Conservation (phyloP, 2,329 filamentous ascomycete genomes). For the Clonostachys solani region DNA sequence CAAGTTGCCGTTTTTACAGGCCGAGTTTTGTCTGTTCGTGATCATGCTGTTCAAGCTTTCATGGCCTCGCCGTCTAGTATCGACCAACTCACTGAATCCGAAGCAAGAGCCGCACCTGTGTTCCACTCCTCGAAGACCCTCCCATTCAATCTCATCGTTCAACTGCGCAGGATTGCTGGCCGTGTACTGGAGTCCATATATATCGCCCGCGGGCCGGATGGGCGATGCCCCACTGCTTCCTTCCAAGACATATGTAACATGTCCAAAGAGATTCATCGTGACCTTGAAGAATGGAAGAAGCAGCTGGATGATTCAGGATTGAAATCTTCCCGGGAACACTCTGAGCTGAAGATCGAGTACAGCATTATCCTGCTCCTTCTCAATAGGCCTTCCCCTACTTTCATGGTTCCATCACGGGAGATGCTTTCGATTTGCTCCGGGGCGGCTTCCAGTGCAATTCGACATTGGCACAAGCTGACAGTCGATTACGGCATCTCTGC, state of each 20-base stretch:
- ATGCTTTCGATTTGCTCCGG: slow-evolving; percentile 13
- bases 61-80: slow-evolving; percentile 4
- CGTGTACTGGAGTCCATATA: slow-evolving; percentile 16
- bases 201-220: slow-evolving; percentile 12
- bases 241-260: slow-evolving; percentile 13
- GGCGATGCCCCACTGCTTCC: slow-evolving; percentile 8
- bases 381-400: slow-evolving; percentile 13
- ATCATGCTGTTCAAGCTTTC: slow-evolving; percentile 14
- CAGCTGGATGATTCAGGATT: slow-evolving; percentile 7
- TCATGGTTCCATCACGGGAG: slow-evolving; percentile 13
- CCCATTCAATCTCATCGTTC: slow-evolving; percentile 7
- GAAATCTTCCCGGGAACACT: slow-evolving; percentile 13
- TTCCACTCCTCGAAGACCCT: slow-evolving; percentile 7
- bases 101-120: slow-evolving; percentile 5
- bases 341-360: slow-evolving; percentile 14
- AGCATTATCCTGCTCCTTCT: slow-evolving; percentile 11
- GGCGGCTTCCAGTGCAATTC: slow-evolving; percentile 10
- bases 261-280: slow-evolving; percentile 8
- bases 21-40: slow-evolving; percentile 12
- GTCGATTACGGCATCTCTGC: slow-evolving; percentile 8
- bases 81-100: slow-evolving; percentile 6
- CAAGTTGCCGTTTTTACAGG: slow-evolving; percentile 14
- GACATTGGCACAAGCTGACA: slow-evolving; percentile 11
- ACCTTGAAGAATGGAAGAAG: slow-evolving; percentile 11
- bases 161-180: slow-evolving; percentile 10